Conservation (phyloP, 805 yeast genomes). For the Candida railenensis region DNA sequence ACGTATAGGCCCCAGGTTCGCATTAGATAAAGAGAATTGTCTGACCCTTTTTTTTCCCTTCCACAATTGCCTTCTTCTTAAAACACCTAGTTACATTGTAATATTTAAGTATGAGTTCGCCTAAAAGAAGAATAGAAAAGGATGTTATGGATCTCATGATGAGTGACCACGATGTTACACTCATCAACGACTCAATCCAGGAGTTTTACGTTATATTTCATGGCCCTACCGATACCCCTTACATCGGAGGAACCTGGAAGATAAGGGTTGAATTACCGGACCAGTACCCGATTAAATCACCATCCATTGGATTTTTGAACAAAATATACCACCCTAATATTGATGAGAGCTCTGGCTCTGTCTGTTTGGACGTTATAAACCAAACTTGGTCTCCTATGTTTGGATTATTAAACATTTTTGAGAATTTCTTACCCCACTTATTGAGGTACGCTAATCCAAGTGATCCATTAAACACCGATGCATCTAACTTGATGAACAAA, state of each 20-base stretch:
- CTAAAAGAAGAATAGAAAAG: conserved; percentile 81
- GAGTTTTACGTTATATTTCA: conserved; percentile 81
- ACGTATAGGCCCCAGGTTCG: background rate
- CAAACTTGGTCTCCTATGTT: conserved; percentile 99
- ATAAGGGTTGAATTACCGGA: conserved; percentile 92
- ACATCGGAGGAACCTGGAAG: conserved; percentile 87
- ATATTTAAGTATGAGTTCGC: conserved; percentile 54
- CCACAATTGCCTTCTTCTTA: too few relatives aligned
- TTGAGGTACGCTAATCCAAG: conserved; percentile 90
- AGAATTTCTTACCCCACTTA: conserved; percentile 88
- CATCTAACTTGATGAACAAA: conserved; percentile 72
- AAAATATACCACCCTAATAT: conserved; percentile 94
- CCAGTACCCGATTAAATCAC: conserved; percentile 93
- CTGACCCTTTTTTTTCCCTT: background rate
- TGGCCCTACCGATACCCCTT: conserved; percentile 84
- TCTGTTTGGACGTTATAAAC: conserved; percentile 92
- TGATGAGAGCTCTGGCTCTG: conserved; percentile 87
- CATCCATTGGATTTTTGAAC: conserved; percentile 91
- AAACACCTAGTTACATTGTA: too few relatives aligned
- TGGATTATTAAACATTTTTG: conserved; percentile 87
- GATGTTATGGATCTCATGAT: conserved; percentile 96
- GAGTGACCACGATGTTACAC: conserved; percentile 87
- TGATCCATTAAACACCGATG: conserved; percentile 91
- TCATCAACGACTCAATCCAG: conserved; percentile 75
- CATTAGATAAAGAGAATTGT: background rate